Percentiles rank a stretch among this genome's conserved stretches.
phyloP scores from a whole-genome alignment of 2,329 filamentous ascomycete species.

The Aspergillus brasiliensis region DNA sequence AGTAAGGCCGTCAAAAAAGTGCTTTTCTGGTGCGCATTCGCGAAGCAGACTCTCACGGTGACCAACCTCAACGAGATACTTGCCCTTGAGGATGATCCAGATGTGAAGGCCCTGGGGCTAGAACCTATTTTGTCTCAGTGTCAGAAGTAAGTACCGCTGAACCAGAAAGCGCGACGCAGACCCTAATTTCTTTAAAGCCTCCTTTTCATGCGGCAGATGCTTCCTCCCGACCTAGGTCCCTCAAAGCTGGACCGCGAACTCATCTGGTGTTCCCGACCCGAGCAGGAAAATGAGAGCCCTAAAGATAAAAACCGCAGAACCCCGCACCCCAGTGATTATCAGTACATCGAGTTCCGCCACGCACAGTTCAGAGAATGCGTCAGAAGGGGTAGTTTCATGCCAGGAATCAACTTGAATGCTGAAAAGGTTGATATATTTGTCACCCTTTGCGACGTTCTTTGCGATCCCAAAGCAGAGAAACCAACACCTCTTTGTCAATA shows the following conservation, averaged over 20 bases:
- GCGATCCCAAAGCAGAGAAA: background rate
- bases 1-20: background rate
- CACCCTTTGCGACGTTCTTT: background rate
- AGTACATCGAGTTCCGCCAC: background rate
- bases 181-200: background rate
- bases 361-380: background rate
- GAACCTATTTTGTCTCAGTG: background rate
- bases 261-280: background rate
- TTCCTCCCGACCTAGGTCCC: background rate
- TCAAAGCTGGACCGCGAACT: background rate
- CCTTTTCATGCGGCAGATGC: background rate
- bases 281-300: background rate
- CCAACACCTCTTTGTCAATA: background rate
- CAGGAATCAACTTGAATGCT: background rate
- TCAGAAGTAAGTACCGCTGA: background rate
- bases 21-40: background rate
- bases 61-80: background rate
- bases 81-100: background rate
- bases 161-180: too few relatives aligned
- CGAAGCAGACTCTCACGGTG: background rate
- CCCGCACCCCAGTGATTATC: background rate
- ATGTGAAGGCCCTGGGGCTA: background rate
- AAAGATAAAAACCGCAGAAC: background rate
- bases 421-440: background rate
- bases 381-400: background rate